Evolutionary conservation across 257 asterid species (phyloP).

Genomic region (Jaltomata sinuosa): DNA sequence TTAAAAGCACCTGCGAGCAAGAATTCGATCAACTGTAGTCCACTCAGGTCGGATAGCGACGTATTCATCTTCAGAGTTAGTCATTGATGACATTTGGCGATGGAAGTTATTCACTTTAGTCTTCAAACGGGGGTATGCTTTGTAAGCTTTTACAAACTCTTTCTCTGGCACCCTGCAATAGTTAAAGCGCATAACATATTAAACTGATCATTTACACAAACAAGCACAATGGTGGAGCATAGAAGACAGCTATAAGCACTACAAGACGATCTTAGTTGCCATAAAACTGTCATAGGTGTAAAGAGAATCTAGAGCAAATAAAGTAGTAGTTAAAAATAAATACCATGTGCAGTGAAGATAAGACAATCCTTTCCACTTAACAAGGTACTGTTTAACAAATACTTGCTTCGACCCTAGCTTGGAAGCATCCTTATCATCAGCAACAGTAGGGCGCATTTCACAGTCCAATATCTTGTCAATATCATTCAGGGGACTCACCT

Average conservation of each 20-base stretch:
- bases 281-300: neutral
- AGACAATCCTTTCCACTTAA: constrained; percentile 93
- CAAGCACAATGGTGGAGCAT: neutral
- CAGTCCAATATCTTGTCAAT: constrained; percentile 87
- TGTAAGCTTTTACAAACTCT: constrained; percentile 78
- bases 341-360: constrained; percentile 95
- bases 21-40: constrained; percentile 90
- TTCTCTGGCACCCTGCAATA: constrained; percentile 87
- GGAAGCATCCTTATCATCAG: constrained; percentile 55
- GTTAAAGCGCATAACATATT: neutral
- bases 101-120: constrained; percentile 83
- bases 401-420: constrained; percentile 68
- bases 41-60: constrained; percentile 89
- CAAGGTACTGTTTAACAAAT: constrained; percentile 79
- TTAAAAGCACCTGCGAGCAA: constrained; percentile 67
- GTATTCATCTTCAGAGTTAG: constrained; percentile 64
- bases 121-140: constrained; percentile 78
- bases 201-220: neutral
- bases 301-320: neutral
- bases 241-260: neutral
- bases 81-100: constrained; percentile 60
- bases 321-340: neutral
- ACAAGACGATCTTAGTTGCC: neutral
- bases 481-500: constrained; percentile 83
- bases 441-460: constrained; percentile 79